Evolutionary conservation across 192 early-diverging fungal species (phyloP).

Genomic region (Dispira simplex): DNA sequence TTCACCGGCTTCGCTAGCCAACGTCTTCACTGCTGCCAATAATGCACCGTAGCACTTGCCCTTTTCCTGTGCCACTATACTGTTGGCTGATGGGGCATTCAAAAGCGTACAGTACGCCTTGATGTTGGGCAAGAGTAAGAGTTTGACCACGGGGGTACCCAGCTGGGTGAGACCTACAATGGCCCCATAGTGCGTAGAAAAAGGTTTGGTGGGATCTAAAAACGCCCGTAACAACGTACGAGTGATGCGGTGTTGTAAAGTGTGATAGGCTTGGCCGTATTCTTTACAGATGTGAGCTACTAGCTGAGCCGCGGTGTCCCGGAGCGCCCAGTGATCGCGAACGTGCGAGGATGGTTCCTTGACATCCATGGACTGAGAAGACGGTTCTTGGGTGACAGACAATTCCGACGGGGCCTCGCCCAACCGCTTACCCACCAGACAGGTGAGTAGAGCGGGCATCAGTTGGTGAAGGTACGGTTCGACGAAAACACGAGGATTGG

Average conservation of each 20-base stretch:
- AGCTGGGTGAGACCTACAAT: constrained; percentile 61
- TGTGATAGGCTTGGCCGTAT: constrained; percentile 70
- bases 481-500: constrained; percentile 77
- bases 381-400: neutral
- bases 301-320: constrained; percentile 58
- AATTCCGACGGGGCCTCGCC: constrained; percentile 24
- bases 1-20: neutral
- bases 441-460: constrained; percentile 84
- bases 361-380: constrained; percentile 15
- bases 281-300: constrained; percentile 54
- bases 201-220: constrained; percentile 66
- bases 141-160: constrained; percentile 59
- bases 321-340: constrained; percentile 65
- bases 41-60: neutral
- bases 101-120: constrained; percentile 41
- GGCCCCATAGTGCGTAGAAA: constrained; percentile 80
- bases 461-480: constrained; percentile 97
- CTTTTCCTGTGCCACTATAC: too few relatives aligned
- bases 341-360: constrained; percentile 23
- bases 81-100: neutral
- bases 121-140: constrained; percentile 61
- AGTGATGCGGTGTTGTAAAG: constrained; percentile 74
- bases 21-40: neutral
- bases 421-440: constrained; percentile 73
- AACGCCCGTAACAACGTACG: constrained; percentile 84